Percentiles rank a stretch among this genome's conserved stretches.
Evolutionary conservation across 1,284 basidiomycete species (phyloP).

Genomic region (Farysia itapuensis): DNA sequence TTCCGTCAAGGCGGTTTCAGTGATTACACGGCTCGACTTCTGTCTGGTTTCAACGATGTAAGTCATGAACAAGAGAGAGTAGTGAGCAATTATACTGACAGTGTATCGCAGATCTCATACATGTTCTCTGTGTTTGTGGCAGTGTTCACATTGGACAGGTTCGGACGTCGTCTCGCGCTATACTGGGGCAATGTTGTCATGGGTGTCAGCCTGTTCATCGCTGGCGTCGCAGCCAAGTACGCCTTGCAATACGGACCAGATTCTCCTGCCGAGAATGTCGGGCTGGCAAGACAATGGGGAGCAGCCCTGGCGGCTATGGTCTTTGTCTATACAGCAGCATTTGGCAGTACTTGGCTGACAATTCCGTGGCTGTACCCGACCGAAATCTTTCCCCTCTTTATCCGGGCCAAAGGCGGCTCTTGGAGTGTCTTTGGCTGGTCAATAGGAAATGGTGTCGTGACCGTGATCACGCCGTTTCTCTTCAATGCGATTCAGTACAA

Average conservation of each 20-base stretch:
- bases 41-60: conserved; percentile 22
- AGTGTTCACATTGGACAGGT: conserved; percentile 11
- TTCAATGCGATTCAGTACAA: conserved; percentile 24
- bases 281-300: conserved; percentile 17
- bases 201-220: conserved; percentile 11
- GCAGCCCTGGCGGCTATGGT: conserved; percentile 20
- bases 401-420: conserved; percentile 13
- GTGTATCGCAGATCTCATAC: conserved; percentile 7
- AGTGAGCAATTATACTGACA: too few species aligned
- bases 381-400: conserved; percentile 21
- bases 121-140: conserved; percentile 20
- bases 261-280: conserved; percentile 3
- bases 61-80: too few species aligned
- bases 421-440: conserved; percentile 20
- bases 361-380: conserved; percentile 21
- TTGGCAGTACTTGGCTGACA: conserved; percentile 7
- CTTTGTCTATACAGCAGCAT: conserved; percentile 21
- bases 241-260: conserved; percentile 12
- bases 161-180: conserved; percentile 9
- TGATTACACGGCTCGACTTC: conserved; percentile 10
- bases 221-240: conserved; percentile 20
- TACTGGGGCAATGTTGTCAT: conserved; percentile 17
- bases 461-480: conserved; percentile 23
- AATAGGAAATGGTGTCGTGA: conserved; percentile 21
- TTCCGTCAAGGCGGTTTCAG: conserved; percentile 20